Percentiles rank a stretch among this genome's conserved stretches.
Evolutionary conservation across 805 yeast species (phyloP).

Genomic region (Clavispora phyllophila): DNA sequence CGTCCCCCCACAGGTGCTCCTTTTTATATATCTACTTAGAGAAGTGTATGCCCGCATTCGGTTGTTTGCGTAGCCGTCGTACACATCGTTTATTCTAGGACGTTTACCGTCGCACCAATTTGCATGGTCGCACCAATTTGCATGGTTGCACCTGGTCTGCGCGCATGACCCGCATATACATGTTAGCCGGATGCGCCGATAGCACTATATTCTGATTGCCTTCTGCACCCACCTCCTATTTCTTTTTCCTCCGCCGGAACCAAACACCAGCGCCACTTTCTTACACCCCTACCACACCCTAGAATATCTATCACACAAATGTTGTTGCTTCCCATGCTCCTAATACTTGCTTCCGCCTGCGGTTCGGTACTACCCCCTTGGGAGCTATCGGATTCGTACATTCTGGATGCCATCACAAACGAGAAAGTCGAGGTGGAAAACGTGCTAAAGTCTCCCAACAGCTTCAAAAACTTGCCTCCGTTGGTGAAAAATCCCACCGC

Average conservation of each 20-base stretch:
- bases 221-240: neutral
- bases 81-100: neutral
- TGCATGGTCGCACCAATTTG: neutral
- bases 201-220: neutral
- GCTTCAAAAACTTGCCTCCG: conserved; percentile 28
- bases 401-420: conserved; percentile 17
- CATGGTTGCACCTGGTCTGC: conserved; percentile 1
- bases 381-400: conserved; percentile 18
- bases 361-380: conserved; percentile 14
- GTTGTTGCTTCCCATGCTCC: conserved; percentile 2
- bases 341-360: conserved; percentile 1
- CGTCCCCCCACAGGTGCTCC: too few relatives aligned
- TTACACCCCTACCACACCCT: neutral
- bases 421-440: conserved; percentile 21
- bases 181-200: neutral
- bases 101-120: neutral
- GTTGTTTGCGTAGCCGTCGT: too few relatives aligned
- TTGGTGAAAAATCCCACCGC: conserved; percentile 27
- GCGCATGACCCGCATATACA: neutral
- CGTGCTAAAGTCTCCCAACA: conserved; percentile 22
- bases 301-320: neutral
- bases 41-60: too few relatives aligned
- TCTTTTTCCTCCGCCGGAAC: neutral
- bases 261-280: too few relatives aligned
- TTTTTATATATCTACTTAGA: too few relatives aligned